Percentiles rank a stretch among this genome's conserved stretches.
phyloP scores from a whole-genome alignment of 2,329 filamentous ascomycete genomes.

The Venturia aucupariae region DNA sequence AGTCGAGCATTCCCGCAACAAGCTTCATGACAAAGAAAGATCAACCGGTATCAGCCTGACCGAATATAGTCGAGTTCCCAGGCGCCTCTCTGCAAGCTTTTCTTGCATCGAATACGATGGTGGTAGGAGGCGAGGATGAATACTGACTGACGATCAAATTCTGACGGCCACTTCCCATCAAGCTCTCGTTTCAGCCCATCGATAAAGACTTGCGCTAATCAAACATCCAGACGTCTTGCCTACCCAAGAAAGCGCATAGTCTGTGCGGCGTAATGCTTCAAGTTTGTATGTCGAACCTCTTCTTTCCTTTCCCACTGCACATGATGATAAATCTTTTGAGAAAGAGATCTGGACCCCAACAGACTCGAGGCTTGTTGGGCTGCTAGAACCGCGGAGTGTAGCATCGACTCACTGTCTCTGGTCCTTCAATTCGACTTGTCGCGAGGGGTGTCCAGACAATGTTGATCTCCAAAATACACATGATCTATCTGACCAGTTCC shows the following conservation, averaged over 20 bases:
- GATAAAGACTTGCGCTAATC: too few species aligned
- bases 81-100: background rate
- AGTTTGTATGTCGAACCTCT: background rate
- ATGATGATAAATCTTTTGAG: background rate
- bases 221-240: too few species aligned
- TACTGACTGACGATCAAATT: background rate
- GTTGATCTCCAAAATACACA: background rate
- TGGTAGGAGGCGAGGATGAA: background rate
- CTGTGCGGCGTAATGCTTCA: background rate
- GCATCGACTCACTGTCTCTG: background rate
- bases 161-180: background rate
- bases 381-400: background rate
- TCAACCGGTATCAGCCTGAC: too few species aligned
- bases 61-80: too few species aligned
- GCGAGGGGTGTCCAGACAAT: background rate
- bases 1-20: background rate
- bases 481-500: background rate
- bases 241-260: background rate
- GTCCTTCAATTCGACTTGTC: background rate
- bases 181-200: too few species aligned
- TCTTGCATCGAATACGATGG: background rate
- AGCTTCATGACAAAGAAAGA: too few species aligned
- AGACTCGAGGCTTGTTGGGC: background rate
- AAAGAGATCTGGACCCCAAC: background rate
- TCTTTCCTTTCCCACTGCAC: background rate